A percentile compares a stretch with the other conserved stretches of the same genome.
phyloP scores from a whole-genome alignment of 2,329 filamentous ascomycete genomes.

The Nigrospora osmanthi region DNA sequence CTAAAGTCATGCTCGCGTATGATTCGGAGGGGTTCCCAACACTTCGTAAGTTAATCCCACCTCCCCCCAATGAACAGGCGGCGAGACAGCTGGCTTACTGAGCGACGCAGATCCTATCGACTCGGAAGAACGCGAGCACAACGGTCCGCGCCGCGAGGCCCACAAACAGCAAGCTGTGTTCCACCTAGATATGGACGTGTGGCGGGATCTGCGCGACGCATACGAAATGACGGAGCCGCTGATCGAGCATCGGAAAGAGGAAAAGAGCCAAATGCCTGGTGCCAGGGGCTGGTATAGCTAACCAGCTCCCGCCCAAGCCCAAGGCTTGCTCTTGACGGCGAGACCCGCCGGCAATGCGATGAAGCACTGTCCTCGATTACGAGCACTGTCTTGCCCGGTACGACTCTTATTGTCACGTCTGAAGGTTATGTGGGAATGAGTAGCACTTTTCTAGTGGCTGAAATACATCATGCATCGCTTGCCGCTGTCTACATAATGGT shows the following conservation, averaged over 20 bases:
- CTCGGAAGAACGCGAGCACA: slow-evolving; percentile 38
- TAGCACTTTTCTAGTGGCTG: no score
- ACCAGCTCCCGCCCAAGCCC: not conserved
- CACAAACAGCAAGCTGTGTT: slow-evolving; percentile 81
- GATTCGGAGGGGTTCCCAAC: slow-evolving; percentile 72
- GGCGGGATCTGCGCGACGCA: slow-evolving; percentile 67
- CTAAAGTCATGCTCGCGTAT: slow-evolving; percentile 63
- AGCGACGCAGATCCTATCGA: slow-evolving; percentile 29
- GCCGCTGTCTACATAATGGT: no score
- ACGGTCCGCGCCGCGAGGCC: slow-evolving; percentile 39
- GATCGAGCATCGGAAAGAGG: slow-evolving; percentile 72
- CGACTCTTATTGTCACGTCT: no score
- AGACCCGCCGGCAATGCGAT: no score
- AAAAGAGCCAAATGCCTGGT: slow-evolving; percentile 40
- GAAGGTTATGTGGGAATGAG: no score
- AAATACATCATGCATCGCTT: no score
- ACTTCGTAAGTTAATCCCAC: slow-evolving; percentile 58
- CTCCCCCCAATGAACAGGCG: not conserved
- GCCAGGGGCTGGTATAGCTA: slow-evolving; percentile 60
- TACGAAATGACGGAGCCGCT: slow-evolving; percentile 73
- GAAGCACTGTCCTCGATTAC: no score
- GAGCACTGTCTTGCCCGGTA: no score
- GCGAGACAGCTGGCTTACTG: slow-evolving; percentile 8
- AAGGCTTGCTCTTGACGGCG: no score
- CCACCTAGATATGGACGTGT: slow-evolving; percentile 77